Evolutionary conservation across 345 rosid genomes (phyloP), one percentile per base, ranked within the genome.

Genomic region (Salix koriyanagi): DNA sequence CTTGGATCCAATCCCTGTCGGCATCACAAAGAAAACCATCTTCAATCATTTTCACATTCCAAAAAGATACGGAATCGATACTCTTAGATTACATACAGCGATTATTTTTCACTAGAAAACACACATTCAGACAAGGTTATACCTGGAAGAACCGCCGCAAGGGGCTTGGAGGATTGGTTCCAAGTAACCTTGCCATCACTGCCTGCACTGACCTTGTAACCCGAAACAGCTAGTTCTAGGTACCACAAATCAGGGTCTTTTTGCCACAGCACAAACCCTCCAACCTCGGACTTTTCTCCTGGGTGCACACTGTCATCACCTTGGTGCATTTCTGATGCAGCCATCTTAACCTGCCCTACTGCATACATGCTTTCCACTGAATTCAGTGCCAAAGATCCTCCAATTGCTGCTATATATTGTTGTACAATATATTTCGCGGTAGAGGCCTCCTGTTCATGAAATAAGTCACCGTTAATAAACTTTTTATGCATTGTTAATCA

Each of bases 71-170:
- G 19, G 21, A 32, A 30, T 21, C 16, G 37, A 19, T 8, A 19
- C 10, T 19, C n/a, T 54, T 21, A 21, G 60, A 19, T 56, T n/a
- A 21, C 61, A 10, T 54, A 8, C 23, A 54, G 23, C 4, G 61
- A 54, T 54, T 54, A 21, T 21, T 52, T 18, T 12, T n/a, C 62
- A n/a, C 26, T 10, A n/a, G 62, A 56, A n/a, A n/a, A 25, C 8
- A 2, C 8, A 2, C 23, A 66, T 37, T 67, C 42, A 67, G 19
- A 14, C 2, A 32, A 9, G 32, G 13, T 0, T 7, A 10, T 83
- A 92, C 98, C 94, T 95, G 99, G 41, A 93, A 95, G 85, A 95
- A 90, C 7, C 98, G 93, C 23, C 98, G 91, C 60, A 95, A 81
- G 48, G 97, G 98, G 14, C 99, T 88, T 0, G 98, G 91, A 52